Base-by-base conservation (phyloP, 495 filamentous ascomycete species). In the Tuber calosporum region DNA sequence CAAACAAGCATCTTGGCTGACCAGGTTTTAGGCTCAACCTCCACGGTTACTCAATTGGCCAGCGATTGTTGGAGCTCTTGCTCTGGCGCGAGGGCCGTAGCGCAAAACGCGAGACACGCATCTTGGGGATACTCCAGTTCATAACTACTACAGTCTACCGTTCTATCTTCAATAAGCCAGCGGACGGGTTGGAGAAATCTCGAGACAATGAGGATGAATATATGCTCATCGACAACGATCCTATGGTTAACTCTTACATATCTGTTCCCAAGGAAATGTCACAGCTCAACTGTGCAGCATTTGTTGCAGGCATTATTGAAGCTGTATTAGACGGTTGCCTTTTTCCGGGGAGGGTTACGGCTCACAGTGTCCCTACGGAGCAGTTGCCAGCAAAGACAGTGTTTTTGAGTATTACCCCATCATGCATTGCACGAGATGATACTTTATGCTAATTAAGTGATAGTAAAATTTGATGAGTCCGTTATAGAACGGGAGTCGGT, bases 151-250 rank as follows among this genome's bases (percentile, higher is more conserved):
- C 90, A 39, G 86, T 98, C 68, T 99, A 93, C 92, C 89, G 89
- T 67, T 91, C 94, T 82, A 91, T 99, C 58, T 99, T 98, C 84
- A 87, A 86, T 70, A 92, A 94, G 38, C 87, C 93, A 30, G 95
- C 95, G 40, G 93, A 97, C 82, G 90, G 92, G 22, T 89, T 99
- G 72, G 95, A 99, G 84, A 92, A 93, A 83, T 92, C 89, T 72
- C 87, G 88, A n/a, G 87, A 89, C 26, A 93, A 91, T 19, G 89
- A 92, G 4, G 91, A 93, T 81, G 93, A 98, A 84, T 99, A 97
- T 85, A 97, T 99, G 94, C 93, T 99, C 79, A 90, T 89, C 73
- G 95, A 99, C 82, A 97, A 99, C 82, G 96, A 98, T 80, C 95
- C 95, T 58, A 85, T 97, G 20, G 94, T 98, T 22, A 97, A 97